phyloP scores from a whole-genome alignment of 1,284 basidiomycete species.

The Austroboletus niveus region DNA sequence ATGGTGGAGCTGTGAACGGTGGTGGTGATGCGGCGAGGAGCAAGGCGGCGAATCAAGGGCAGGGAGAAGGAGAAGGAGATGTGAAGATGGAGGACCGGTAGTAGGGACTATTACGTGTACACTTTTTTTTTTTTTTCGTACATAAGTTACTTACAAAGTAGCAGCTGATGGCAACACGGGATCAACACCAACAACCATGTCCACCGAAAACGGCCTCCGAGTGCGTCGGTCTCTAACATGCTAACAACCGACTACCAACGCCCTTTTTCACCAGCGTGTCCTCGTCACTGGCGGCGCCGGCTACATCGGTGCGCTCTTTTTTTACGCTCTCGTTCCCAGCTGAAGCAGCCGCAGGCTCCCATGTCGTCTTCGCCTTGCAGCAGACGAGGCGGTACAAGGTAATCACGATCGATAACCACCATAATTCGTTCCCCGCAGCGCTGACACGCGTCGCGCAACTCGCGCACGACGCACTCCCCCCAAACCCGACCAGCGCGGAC shows the following conservation, averaged over 20 bases:
- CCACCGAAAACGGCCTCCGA: constrained; percentile 31
- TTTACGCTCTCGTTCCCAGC: not conserved
- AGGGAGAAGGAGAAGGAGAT: constrained; percentile 44
- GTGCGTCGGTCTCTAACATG: constrained; percentile 20
- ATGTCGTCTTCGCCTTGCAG: constrained; percentile 85
- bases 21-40: constrained; percentile 19
- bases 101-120: not conserved
- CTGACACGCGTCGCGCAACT: constrained; percentile 76
- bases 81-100: constrained; percentile 53
- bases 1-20: constrained; percentile 8
- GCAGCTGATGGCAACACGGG: too few species aligned
- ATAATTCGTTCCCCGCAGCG: constrained; percentile 83
- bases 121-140: too few species aligned
- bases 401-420: constrained; percentile 89
- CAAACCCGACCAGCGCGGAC: constrained; percentile 62
- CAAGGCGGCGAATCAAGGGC: constrained; percentile 12
- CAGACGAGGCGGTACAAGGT: constrained; percentile 89
- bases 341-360: constrained; percentile 60
- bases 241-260: constrained; percentile 8
- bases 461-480: constrained; percentile 67
- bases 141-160: too few species aligned
- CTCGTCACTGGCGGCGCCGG: constrained; percentile 83
- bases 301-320: constrained; percentile 64
- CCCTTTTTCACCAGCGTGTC: constrained; percentile 51
- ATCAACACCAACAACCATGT: constrained; percentile 17